Conservation (phyloP, 1,284 basidiomycete species). For the Pascua guehoae region DNA sequence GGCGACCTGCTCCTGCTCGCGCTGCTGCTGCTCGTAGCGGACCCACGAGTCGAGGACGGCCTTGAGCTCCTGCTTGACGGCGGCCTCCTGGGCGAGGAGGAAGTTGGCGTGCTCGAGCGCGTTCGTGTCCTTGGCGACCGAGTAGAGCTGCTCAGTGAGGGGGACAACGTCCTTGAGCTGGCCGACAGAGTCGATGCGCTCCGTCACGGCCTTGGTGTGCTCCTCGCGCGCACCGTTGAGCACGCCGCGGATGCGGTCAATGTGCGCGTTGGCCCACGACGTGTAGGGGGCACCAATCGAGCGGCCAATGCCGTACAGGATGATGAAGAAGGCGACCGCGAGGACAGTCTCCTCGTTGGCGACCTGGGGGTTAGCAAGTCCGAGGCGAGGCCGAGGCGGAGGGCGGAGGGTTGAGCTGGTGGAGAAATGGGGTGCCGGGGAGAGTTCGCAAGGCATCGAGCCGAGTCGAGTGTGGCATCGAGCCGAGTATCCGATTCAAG, state of each 20-base stretch:
- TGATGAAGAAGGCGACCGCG: constrained; percentile 75
- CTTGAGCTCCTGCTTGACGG: constrained; percentile 85
- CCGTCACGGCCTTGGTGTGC: constrained; percentile 90
- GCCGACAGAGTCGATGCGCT: constrained; percentile 84
- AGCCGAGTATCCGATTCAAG: too few species aligned
- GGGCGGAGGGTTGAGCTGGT: background rate
- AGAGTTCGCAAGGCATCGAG: too few species aligned
- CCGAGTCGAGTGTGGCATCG: too few species aligned
- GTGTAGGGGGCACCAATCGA: constrained; percentile 78
- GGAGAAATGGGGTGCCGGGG: background rate
- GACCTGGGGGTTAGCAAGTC: constrained; percentile 48
- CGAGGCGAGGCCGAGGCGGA: too few species aligned
- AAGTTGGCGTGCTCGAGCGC: constrained; percentile 86
- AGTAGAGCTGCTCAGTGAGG: constrained; percentile 85
- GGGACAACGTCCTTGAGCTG: constrained; percentile 92
- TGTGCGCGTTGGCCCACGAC: constrained; percentile 86
- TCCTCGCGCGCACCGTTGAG: constrained; percentile 78
- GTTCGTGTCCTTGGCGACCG: constrained; percentile 94
- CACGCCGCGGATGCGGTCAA: constrained; percentile 75
- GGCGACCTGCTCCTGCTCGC: constrained; percentile 91
- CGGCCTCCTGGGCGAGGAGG: constrained; percentile 83
- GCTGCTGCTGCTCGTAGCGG: constrained; percentile 91
- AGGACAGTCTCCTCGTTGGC: constrained; percentile 92
- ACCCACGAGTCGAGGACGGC: constrained; percentile 96
- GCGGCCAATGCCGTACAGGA: constrained; percentile 81